A percentile compares a stretch with the other conserved stretches of the same genome.
These are phyloP conservation scores for grape (Vitis vinifera) DNA, from an alignment of 164 flowering plant genomes.

Conservation along the genomic window ASM3070453v1 NC_081807.1:4567501-4568000, in stretches of 20 bases:
- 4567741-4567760: conserved; percentile 15
- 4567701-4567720: not conserved
- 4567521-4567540: no score
- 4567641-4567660: no score
- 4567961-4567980: conserved; percentile 37
- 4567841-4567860: conserved; percentile 76
- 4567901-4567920: not conserved
- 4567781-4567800: conserved; percentile 39
- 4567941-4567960: conserved; percentile 13
- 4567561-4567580: no score
- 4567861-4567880: conserved; percentile 77
- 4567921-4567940: not conserved
- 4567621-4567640: no score
- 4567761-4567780: conserved; percentile 28
- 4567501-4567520: no score
- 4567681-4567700: no score
- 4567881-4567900: conserved; percentile 8
- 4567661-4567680: no score
- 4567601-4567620: no score
- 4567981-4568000: conserved; percentile 24
- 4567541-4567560: no score
- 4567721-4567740: conserved; percentile 11
- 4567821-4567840: conserved; percentile 73
- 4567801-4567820: conserved; percentile 96
- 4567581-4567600: no score